Base-by-base conservation (phyloP, 257 asterid species). In the Jaltomata sinuosa region DNA sequence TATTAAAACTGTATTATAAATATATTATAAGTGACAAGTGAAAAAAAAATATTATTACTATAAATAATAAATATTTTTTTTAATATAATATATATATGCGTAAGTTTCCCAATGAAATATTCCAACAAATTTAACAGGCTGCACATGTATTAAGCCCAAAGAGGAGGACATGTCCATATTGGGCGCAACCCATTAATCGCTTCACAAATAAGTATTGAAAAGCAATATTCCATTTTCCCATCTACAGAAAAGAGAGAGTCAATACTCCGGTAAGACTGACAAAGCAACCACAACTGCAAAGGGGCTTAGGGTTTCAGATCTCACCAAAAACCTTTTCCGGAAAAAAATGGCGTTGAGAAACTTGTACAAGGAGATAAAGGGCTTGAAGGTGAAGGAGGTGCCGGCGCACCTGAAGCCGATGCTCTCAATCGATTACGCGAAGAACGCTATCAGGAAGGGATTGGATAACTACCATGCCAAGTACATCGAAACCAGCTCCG, bases 391-490 rank as follows among this genome's bases (percentile, higher is more conserved):
- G 90, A 92, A 85, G 90, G 99, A 95, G 59, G 84, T 95, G 27
- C 99, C 97, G 50, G 92, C 83, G 27, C 89, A 92, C 82, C 84
- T 95, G 22, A 95, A 95, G 88, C 99, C 99, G 38, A 87, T 89
- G 86, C 76, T 95, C 53, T 32, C 95, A 64, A 2, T 93, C 67
- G 67, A 34, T 11, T 88, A 87, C 88, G 81, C 88, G 29, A 94
- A 89, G 92, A 87, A 83, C 69, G 65, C 89, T 71, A 8, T 83
- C 82, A 87, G 88, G 87, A 91, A 92, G 69, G 92, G 92, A 3
- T 85, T 90, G 81, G 97, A 92, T 86, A 88, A 85, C 64, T 96
- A 96, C 88, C 92, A 90, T 87, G 95, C 92, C 42, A 96, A 92
- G 84, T 96, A 91, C 91, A 93, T 96, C 88, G 91, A 91, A 89